Evolutionary conservation across 768 basidiomycete genomes (phyloP).

Genomic region (Amanita pallidorosea): DNA sequence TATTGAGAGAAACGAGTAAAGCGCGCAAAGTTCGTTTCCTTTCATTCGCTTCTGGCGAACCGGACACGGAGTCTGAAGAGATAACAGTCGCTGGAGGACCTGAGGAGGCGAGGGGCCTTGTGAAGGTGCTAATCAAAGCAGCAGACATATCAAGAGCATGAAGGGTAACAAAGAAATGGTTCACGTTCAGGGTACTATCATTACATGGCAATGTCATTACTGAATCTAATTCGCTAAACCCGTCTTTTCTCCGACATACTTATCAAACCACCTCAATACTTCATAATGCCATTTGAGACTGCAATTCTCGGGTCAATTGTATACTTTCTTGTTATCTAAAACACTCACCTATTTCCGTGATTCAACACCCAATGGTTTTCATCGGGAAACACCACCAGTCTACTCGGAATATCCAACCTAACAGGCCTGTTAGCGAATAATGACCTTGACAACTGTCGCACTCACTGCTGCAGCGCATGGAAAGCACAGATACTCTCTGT

Average conservation of each 20-base stretch:
- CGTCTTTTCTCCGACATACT: conserved; percentile 37
- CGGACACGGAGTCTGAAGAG: not conserved
- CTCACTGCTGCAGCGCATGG: conserved; percentile 78
- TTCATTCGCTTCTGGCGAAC: not conserved
- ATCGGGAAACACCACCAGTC: conserved; percentile 76
- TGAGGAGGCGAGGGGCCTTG: not conserved
- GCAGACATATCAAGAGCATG: conserved; percentile 1
- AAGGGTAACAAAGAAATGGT: not conserved
- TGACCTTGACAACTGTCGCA: conserved; percentile 6
- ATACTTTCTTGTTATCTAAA: not conserved
- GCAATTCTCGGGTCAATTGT: not conserved
- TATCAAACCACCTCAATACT: conserved; percentile 83
- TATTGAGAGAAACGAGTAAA: not conserved
- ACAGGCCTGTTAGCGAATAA: not conserved
- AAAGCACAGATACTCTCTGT: conserved; percentile 77
- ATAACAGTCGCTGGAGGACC: not conserved
- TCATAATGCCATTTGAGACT: conserved; percentile 95
- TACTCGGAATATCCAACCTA: conserved; percentile 62
- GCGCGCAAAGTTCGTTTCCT: not conserved
- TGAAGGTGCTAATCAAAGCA: conserved; percentile 3
- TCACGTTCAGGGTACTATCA: not conserved
- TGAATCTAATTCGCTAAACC: not conserved
- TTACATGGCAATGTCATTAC: no score
- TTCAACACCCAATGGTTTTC: conserved; percentile 92
- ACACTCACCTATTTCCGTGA: conserved; percentile 57